Percentiles rank a stretch among this genome's conserved stretches.
These are phyloP conservation scores for Fonsecaea multimorphosa DNA, from an alignment of 2,329 filamentous ascomycete genomes.

Conservation along the genomic window DNA sequence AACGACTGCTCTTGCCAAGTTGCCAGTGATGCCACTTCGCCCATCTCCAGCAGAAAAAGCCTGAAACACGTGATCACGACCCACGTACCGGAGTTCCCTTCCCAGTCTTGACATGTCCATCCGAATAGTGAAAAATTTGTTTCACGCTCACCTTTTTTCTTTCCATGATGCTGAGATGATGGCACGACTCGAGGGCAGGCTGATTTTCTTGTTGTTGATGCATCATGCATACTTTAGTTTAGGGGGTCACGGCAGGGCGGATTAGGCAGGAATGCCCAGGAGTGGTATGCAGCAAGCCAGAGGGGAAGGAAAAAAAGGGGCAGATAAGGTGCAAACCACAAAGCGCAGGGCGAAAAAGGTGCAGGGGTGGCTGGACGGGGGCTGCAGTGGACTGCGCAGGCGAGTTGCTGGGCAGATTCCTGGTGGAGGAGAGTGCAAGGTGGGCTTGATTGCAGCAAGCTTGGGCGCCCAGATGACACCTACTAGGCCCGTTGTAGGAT, in stretches of 20 bases:
- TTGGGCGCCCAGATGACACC: slow-evolving; percentile 14
- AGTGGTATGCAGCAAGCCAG: slow-evolving; percentile 5
- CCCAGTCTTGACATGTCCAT: slow-evolving; percentile 5
- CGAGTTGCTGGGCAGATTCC: slow-evolving; percentile 14
- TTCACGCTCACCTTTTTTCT: neutral
- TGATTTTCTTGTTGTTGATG: slow-evolving; percentile 2
- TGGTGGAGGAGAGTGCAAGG: slow-evolving; percentile 3
- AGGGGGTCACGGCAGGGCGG: slow-evolving; percentile 21
- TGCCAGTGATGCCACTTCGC: neutral
- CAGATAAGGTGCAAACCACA: slow-evolving; percentile 31
- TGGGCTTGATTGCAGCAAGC: neutral
- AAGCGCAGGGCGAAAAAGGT: slow-evolving; percentile 10
- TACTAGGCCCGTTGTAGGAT: slow-evolving; percentile 9
- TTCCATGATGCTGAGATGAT: neutral
- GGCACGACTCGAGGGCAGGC: slow-evolving; percentile 7
- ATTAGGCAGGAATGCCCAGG: slow-evolving; percentile 15
- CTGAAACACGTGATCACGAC: slow-evolving; percentile 25
- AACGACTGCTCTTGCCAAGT: neutral
- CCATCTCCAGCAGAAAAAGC: slow-evolving; percentile 22
- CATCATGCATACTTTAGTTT: slow-evolving; percentile 17
- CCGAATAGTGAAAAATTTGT: slow-evolving; percentile 1
- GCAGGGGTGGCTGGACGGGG: neutral
- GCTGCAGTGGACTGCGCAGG: slow-evolving; percentile 5
- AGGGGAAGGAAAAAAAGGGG: slow-evolving; percentile 23
- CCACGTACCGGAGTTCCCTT: slow-evolving; percentile 24